These are phyloP conservation scores for Cryptosporidium felis DNA, from an alignment of 169 alveolate genomes.

Conservation along the genomic window DNA sequence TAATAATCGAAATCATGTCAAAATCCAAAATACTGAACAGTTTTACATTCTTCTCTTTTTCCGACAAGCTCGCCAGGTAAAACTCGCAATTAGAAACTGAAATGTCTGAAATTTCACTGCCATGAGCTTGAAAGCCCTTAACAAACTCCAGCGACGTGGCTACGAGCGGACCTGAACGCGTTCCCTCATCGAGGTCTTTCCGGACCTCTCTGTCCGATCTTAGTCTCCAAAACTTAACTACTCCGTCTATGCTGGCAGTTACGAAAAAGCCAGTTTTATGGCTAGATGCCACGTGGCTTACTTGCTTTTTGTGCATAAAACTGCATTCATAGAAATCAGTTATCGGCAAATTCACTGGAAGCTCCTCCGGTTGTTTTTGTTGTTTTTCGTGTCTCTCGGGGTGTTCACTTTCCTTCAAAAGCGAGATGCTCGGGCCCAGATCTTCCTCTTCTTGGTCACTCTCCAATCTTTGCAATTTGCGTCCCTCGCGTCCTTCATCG, in stretches of 20 bases:
- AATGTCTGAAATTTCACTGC: conserved; percentile 82
- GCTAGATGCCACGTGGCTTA: conserved; percentile 86
- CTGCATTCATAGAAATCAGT: conserved; percentile 86
- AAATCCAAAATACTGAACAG: conserved; percentile 80
- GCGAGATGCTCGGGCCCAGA: no score
- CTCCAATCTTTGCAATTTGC: no score
- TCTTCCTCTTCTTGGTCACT: no score
- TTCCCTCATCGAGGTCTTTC: not conserved
- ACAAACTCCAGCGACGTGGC: conserved; percentile 88
- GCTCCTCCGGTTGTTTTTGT: conserved; percentile 63
- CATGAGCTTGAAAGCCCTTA: conserved; percentile 95
- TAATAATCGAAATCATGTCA: conserved; percentile 81
- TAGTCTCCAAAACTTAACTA: conserved; percentile 96
- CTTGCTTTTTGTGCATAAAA: conserved; percentile 88
- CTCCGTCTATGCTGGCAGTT: conserved; percentile 95
- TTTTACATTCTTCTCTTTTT: conserved; percentile 79
- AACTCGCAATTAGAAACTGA: conserved; percentile 78
- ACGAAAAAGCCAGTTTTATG: conserved; percentile 87
- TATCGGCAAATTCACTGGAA: conserved; percentile 83
- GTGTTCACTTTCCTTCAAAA: no score
- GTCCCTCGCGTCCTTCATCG: no score
- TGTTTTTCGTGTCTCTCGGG: no score
- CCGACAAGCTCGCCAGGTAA: conserved; percentile 78
- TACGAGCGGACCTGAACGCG: not conserved
- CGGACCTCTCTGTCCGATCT: conserved; percentile 82